These are phyloP conservation scores for Cryphonectria nitschkei DNA, from an alignment of 2,329 filamentous ascomycete species.

Conservation along the genomic window DNA sequence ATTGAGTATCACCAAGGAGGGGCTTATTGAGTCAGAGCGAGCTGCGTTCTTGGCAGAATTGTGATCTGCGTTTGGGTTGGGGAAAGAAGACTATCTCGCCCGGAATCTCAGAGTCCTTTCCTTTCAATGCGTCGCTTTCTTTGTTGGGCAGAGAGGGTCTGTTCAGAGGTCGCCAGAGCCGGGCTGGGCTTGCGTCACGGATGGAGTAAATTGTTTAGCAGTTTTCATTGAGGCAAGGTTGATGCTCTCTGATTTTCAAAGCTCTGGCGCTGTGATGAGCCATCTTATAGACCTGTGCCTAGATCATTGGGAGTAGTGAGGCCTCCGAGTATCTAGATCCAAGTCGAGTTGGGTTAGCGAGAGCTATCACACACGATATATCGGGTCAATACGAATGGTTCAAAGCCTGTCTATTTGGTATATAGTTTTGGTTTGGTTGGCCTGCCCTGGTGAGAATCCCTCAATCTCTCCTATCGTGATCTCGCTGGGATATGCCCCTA, in stretches of 20 bases:
- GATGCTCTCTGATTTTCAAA: no score
- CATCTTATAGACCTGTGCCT: neutral
- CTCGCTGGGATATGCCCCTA: neutral
- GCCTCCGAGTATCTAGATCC: neutral
- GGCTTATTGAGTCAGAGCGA: neutral
- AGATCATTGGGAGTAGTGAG: neutral
- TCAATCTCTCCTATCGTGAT: neutral
- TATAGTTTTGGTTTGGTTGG: neutral
- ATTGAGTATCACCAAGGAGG: no score
- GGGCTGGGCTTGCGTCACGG: slow-evolving; percentile 9
- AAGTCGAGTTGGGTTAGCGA: neutral
- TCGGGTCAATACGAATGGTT: neutral
- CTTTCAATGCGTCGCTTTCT: no score
- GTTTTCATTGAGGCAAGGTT: neutral
- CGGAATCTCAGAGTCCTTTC: neutral
- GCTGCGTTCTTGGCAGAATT: neutral
- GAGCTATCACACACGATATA: neutral
- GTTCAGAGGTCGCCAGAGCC: neutral
- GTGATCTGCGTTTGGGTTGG: neutral
- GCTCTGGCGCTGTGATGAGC: no score
- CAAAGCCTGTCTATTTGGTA: neutral
- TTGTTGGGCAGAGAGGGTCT: neutral
- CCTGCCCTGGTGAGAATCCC: neutral
- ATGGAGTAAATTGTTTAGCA: neutral
- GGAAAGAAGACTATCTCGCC: neutral